phyloP scores from a whole-genome alignment of 768 basidiomycete genomes.

The Mycena rosella region DNA sequence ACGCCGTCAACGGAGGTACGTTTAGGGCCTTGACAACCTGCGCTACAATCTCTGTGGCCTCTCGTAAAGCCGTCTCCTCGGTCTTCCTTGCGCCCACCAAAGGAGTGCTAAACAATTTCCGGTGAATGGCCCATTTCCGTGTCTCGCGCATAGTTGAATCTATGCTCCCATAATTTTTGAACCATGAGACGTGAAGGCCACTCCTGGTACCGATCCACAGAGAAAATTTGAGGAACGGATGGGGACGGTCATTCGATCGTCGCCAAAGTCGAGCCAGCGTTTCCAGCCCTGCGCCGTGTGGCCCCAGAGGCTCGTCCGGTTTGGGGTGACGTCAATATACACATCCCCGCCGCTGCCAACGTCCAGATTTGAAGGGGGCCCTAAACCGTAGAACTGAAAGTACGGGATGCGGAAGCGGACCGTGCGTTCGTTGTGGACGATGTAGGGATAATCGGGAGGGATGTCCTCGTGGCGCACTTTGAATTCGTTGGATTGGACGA shows the following conservation, averaged over 20 bases:
- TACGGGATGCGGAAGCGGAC: neutral
- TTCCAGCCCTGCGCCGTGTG: constrained; percentile 7
- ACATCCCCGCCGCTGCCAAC: constrained; percentile 3
- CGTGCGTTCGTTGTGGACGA: neutral
- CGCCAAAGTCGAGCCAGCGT: neutral
- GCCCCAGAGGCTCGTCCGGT: constrained; percentile 5
- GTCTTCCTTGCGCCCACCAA: neutral
- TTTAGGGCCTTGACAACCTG: neutral
- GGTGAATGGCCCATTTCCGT: neutral
- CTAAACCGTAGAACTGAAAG: constrained; percentile 9
- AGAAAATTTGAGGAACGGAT: neutral
- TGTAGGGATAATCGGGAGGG: constrained; percentile 1
- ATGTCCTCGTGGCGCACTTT: neutral
- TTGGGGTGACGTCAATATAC: constrained; percentile 2
- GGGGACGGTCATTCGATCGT: neutral
- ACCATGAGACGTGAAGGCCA: neutral
- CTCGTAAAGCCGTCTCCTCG: neutral
- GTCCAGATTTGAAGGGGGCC: neutral
- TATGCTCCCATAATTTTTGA: too few species aligned
- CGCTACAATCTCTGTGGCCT: neutral
- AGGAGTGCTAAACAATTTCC: neutral
- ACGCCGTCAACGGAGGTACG: neutral
- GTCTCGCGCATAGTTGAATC: too few species aligned
- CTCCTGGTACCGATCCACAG: neutral
- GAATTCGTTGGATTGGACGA: neutral